A percentile compares a stretch with the other conserved stretches of the same genome.
phyloP scores from a whole-genome alignment of 768 basidiomycete species.

The Daedalea quercina region DNA sequence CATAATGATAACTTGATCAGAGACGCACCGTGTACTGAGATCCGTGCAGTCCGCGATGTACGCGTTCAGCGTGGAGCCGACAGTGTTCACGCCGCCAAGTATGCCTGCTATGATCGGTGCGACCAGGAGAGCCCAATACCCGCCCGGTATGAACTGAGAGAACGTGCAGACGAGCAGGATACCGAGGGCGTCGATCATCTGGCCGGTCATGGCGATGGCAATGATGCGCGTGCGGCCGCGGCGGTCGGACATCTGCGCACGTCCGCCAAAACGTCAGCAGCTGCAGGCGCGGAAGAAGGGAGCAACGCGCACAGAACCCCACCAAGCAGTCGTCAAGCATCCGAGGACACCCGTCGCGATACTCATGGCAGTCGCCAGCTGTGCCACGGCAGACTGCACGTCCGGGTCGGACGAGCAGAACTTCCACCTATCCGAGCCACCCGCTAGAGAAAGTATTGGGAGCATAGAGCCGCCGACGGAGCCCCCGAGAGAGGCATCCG shows the following conservation, averaged over 20 bases:
- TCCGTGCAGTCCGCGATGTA: conserved; percentile 67
- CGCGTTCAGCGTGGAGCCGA: conserved; percentile 46
- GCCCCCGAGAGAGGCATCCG: conserved; percentile 25
- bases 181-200: conserved; percentile 54
- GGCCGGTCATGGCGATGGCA: conserved; percentile 51
- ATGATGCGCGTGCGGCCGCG: conserved; percentile 64
- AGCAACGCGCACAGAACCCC: conserved; percentile 61
- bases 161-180: conserved; percentile 61
- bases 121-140: conserved; percentile 73
- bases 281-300: too few species aligned
- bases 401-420: conserved; percentile 62
- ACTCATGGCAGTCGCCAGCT: conserved; percentile 52
- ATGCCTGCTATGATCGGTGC: conserved; percentile 62
- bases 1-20: neutral
- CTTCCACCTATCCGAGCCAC: conserved; percentile 1
- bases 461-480: neutral
- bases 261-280: too few species aligned
- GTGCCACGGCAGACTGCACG: conserved; percentile 68
- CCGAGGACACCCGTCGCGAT: conserved; percentile 64
- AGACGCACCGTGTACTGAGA: conserved; percentile 42
- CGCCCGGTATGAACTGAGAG: conserved; percentile 60
- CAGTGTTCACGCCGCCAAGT: conserved; percentile 41
- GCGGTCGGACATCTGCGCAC: conserved; percentile 62
- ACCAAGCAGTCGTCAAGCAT: conserved; percentile 79
- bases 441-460: neutral